phyloP scores from a whole-genome alignment of 768 basidiomycete genomes.

The Pleurotus platypus region DNA sequence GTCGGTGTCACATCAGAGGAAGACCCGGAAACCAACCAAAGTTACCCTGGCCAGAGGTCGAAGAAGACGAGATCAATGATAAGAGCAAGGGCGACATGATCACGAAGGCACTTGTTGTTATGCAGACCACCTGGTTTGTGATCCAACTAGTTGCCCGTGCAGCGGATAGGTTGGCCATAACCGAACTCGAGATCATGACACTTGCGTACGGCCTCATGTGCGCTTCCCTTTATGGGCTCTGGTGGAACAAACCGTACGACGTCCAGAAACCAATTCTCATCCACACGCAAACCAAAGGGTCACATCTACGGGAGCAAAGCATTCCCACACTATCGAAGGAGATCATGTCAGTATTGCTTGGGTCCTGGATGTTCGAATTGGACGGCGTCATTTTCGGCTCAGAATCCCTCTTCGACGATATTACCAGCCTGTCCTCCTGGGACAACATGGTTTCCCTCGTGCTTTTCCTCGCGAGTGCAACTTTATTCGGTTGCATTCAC shows the following conservation, averaged over 20 bases:
- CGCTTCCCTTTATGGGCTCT: conserved; percentile 22
- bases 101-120: conserved; percentile 28
- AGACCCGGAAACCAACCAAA: too few relatives aligned
- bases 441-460: too few relatives aligned
- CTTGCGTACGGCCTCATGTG: conserved; percentile 28
- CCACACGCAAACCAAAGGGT: too few relatives aligned
- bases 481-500: conserved; percentile 21
- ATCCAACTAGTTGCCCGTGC: conserved; percentile 24
- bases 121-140: conserved; percentile 33
- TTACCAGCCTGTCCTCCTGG: too few relatives aligned
- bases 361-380: too few relatives aligned
- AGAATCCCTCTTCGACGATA: too few relatives aligned
- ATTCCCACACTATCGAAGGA: too few relatives aligned
- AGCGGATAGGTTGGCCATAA: conserved; percentile 20
- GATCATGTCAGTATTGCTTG: too few relatives aligned
- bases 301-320: too few relatives aligned
- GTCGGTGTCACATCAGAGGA: background rate
- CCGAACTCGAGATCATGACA: conserved; percentile 32
- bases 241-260: conserved; percentile 36
- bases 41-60: background rate
- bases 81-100: conserved; percentile 29
- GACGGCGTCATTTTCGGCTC: too few relatives aligned
- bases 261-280: conserved; percentile 19
- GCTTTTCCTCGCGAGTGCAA: background rate
- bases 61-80: conserved; percentile 16